These are phyloP conservation scores for Neurospora cerealis DNA, from an alignment of 495 filamentous ascomycete species.

Conservation along the genomic window DNA sequence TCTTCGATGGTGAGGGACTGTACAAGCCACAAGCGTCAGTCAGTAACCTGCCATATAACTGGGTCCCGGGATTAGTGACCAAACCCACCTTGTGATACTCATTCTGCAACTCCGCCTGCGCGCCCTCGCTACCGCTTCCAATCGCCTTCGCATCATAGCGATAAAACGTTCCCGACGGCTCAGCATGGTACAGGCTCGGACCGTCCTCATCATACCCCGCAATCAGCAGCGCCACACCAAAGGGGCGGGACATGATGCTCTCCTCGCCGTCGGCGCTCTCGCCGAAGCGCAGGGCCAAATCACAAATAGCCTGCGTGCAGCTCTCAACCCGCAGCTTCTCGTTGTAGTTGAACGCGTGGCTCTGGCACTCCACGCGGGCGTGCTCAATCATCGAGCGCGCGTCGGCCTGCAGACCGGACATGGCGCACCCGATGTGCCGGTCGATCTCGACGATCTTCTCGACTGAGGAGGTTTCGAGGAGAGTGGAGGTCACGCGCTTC, in stretches of 20 bases:
- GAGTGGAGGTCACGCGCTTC: conserved; percentile 95
- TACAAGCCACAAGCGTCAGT: not conserved
- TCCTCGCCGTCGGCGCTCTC: conserved; percentile 97
- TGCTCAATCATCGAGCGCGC: conserved; percentile 95
- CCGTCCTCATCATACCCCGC: conserved; percentile 97
- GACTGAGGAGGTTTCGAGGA: conserved; percentile 92
- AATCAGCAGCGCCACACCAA: conserved; percentile 93
- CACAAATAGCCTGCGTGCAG: conserved; percentile 97
- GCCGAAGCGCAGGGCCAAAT: conserved; percentile 90
- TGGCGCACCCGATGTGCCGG: conserved; percentile 95
- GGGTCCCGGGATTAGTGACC: not conserved
- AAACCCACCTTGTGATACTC: conserved; percentile 77
- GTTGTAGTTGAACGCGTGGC: conserved; percentile 93
- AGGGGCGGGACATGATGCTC: conserved; percentile 94
- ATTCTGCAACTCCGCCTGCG: conserved; percentile 94
- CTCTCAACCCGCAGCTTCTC: conserved; percentile 90
- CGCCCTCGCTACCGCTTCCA: conserved; percentile 90
- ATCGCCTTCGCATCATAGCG: conserved; percentile 99
- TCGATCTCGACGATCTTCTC: conserved; percentile 99
- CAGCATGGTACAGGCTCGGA: conserved; percentile 93
- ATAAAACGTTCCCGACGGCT: conserved; percentile 96
- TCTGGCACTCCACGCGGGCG: conserved; percentile 93
- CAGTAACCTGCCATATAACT: conserved; percentile 6
- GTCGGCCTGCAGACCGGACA: conserved; percentile 95
- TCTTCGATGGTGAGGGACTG: conserved; percentile 83